A percentile compares a stretch with the other conserved stretches of the same genome.
Conservation (phyloP, 1,139 yeast species). For the Pneumocystis sp. region DNA sequence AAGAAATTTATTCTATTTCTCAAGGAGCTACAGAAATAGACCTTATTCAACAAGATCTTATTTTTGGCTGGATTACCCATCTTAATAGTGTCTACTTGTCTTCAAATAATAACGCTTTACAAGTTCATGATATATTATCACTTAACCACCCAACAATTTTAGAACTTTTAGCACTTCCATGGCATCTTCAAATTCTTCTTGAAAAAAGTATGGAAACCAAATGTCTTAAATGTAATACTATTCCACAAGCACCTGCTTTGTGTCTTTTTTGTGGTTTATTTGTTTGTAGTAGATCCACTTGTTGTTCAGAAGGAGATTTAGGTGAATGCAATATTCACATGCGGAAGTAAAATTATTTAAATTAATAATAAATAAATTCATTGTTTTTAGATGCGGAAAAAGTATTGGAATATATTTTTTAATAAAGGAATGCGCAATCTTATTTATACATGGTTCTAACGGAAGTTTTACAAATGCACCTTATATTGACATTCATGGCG, state of each 20-base stretch:
- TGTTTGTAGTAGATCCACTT: constrained; percentile 47
- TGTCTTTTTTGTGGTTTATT: constrained; percentile 71
- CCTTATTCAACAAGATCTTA: constrained; percentile 1
- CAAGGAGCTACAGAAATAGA: background rate
- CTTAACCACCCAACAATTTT: constrained; percentile 4
- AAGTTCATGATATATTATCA: background rate
- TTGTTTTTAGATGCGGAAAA: constrained; percentile 31
- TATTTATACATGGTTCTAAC: constrained; percentile 38
- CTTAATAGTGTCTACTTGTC: background rate
- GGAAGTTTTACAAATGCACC: constrained; percentile 84
- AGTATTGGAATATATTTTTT: constrained; percentile 64
- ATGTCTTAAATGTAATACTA: constrained; percentile 24
- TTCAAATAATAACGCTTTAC: background rate
- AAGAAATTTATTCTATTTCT: constrained; percentile 16
- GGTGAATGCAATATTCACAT: constrained; percentile 13
- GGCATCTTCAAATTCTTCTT: constrained; percentile 10
- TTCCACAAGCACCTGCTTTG: constrained; percentile 65
- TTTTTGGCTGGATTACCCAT: constrained; percentile 1
- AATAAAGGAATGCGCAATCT: constrained; percentile 58
- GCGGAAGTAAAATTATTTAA: background rate
- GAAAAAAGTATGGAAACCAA: constrained; percentile 4
- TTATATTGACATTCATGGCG: constrained; percentile 76
- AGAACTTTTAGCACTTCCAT: constrained; percentile 12
- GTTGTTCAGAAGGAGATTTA: constrained; percentile 26
- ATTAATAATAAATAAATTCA: constrained; percentile 27